These are phyloP conservation scores for Coleophoma cylindrospora DNA, from an alignment of 2,329 filamentous ascomycete species.

Conservation along the genomic window DNA sequence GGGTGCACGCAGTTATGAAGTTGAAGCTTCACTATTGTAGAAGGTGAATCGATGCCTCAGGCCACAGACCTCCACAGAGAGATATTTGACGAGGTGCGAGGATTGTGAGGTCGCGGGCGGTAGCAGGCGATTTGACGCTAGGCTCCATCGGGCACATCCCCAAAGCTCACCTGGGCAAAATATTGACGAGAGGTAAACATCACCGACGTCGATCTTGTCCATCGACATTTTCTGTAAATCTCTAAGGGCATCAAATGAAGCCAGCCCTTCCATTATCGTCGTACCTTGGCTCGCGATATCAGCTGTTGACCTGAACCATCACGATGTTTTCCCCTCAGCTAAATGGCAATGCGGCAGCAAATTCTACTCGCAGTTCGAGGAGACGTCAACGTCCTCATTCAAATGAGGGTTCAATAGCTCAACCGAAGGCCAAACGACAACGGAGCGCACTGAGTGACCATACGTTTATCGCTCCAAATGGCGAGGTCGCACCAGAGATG, in stretches of 20 bases:
- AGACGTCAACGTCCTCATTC: conserved; percentile 55
- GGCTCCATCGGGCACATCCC: no score
- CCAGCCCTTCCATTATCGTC: neutral
- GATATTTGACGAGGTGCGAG: no score
- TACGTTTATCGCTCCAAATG: conserved; percentile 44
- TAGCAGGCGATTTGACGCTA: no score
- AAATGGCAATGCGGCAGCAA: conserved; percentile 44
- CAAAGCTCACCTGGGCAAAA: no score
- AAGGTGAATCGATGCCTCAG: no score
- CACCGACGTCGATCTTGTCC: no score
- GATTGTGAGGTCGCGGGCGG: no score
- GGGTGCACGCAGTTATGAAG: no score
- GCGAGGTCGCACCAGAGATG: conserved; percentile 43
- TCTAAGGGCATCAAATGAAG: neutral
- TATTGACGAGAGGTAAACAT: no score
- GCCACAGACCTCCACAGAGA: no score
- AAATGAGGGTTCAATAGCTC: conserved; percentile 46
- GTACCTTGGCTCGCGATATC: neutral
- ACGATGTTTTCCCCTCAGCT: conserved; percentile 55
- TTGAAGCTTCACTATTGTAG: no score
- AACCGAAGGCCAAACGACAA: conserved; percentile 61
- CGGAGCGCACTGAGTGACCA: conserved; percentile 52
- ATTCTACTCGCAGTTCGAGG: conserved; percentile 50
- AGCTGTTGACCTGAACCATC: neutral
- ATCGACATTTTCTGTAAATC: neutral